Base-by-base conservation (phyloP, 495 filamentous ascomycete species). In the Podospora pseudoanserina region DNA sequence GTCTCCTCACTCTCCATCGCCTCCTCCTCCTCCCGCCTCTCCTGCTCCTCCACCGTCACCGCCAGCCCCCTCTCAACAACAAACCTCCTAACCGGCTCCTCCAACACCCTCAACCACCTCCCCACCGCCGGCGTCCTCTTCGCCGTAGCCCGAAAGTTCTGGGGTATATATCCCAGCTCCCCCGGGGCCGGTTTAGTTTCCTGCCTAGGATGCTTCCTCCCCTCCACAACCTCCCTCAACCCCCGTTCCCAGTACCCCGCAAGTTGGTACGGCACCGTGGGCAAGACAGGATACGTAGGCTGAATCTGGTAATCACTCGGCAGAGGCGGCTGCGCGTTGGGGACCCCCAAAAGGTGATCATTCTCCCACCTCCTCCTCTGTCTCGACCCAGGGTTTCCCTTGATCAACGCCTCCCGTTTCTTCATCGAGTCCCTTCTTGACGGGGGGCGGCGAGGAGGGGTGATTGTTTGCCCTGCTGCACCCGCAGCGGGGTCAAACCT, bases 331-430 rank as follows among this genome's bases (percentile, higher is more conserved):
- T 92, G 85, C 4, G 83, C 92, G 80, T 94, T 91, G 55, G 95
- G 96, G 73, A 97, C 95, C 76, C 87, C 84, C 69, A 97, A 76
- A 67, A 99, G 85, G 71, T 86, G 93, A 79, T 96, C 94, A 78
- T 99, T 99, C 81, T 99, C 95, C 93, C 93, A 97, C 55, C 94
- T 85, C 74, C 92, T 90, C 60, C 95, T 85, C 65, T 93, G 87
- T 57, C 94, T 86, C 68, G 87, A 93, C n/a, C 95, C 95, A 74
- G 97, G 92, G 71, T 93, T 96, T 61, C 94, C 95, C 79, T 92
- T 94, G n/a, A 93, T 80, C 63, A 96, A 72, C 11, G 89, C 88
- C 73, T 97, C 94, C 28, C 94, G 77, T 55, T 73, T 73, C 55
- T 76, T 76, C 71, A 79, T 73, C 68, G 80, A 85, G 58, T 86